Evolutionary conservation across 208 protist genomes (phyloP), one percentile per base, ranked within the genome.

Genomic region (Lotmaria passim): DNA sequence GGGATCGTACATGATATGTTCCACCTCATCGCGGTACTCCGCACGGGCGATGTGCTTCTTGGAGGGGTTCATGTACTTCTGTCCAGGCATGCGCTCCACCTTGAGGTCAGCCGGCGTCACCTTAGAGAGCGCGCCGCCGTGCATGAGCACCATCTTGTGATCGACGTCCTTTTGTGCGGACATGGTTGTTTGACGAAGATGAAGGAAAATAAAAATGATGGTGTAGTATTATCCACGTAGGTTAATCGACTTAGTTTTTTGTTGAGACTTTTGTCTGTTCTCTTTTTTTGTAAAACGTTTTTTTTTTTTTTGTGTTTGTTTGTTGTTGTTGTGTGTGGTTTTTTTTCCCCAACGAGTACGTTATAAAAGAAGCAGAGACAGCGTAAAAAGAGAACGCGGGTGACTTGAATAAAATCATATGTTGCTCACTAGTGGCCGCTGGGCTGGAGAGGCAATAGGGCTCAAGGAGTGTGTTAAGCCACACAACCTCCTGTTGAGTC

Each of bases 1-100:
- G 21, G 91, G 91, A 67, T 96, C 88, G 76, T 90, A 94, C 91
- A 96, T 96, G 73, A 93, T 94, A 80, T 93, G 81, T 55, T 86
- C 78, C 61, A 93, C 84, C 66, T 85, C 81, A 56, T 96, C 88
- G 38, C 75, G 71, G 75, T 88, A 92, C 79, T 91, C 86, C 30
- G 82, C 69, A 46, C 82, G 83, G 38, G 82, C 73, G 61, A 90
- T 80, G 77, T 89, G 81, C 71, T 95, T 93, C 80, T 87, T 91
- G 57, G 76, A 91, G 11, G 91, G 91, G 72, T 93, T 96, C 36
- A 83, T 43, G 73, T 84, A 94, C 68, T 89, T 86, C 62, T 53
- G 43, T 26, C 87, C 85, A 30, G 86, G 79, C 46, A 96, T 81
- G 56, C 89, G 89, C 53, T 93, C 85, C 60, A 94, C 86, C 41